Evolutionary conservation across 2,329 filamentous ascomycete species (phyloP), one percentile per base, ranked within the genome.

Genomic region (Fusarium buxicola): DNA sequence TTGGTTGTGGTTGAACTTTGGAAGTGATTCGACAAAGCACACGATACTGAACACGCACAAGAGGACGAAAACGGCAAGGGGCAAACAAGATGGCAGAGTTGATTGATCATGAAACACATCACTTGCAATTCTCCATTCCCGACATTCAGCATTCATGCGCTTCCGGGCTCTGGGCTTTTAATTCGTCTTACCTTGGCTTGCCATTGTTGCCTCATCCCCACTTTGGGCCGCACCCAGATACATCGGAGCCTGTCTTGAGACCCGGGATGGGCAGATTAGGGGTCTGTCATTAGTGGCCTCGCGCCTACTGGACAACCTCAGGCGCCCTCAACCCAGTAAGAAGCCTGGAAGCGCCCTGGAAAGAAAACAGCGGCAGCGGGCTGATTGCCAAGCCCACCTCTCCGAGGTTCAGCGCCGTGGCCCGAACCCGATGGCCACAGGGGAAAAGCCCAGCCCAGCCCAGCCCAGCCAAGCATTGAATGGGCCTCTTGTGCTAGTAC

Each of bases 151-250:
- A 34, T 43, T 55, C 30, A 61, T 62, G 46, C 49, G 55, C 40
- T 49, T 49, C 27, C 46, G 28, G 21, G 36, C 28, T 31, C 11
- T 38, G 24, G 44, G 58, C 40, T 41, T 58, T 34, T 48, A 62
- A 60, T 50, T 64, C 25, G 49, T 53, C 56, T 47, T 36, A 41
- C 43, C 47, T 60, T 58, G 45, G 38, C 57, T 54, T 58, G 40
- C 56, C 47, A 52, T 59, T 65, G 57, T 63, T 59, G 58, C 62
- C 58, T 52, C 62, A 65, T 66, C 62, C 38, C 62, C 62, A 65
- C 62, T 59, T 65, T 65, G 49, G 62, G 62, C 62, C 62, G 62
- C 62, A 65, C 63, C 59, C 61, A 52, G 32, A 51, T 57, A 38
- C 35, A 46, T n/a, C n/a, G n/a, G n/a, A n/a, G n/a, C n/a, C n/a